Base-by-base conservation (phyloP, 257 asterid species). In the Solanum pennellii region DNA sequence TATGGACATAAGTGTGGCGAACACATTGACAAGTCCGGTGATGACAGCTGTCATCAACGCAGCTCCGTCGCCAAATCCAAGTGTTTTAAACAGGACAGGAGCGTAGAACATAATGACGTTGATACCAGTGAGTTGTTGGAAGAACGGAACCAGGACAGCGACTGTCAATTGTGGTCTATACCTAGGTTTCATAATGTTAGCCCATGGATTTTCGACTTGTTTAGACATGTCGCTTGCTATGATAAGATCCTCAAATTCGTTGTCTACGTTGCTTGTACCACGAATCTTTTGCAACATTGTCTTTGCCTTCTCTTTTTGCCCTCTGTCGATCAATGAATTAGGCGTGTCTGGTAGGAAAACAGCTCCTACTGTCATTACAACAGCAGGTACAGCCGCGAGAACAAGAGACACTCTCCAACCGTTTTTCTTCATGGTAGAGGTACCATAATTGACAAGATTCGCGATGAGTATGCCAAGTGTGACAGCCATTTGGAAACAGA, bases 331-430 rank as follows among this genome's bases (percentile, higher is more conserved):
- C 87, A 96, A 8, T 11, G 98, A 96, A 89, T 94, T 96, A 45
- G 98, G 98, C 3, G 98, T 94, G 79, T 96, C 98, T 0, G 98
- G 98, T 59, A 96, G 96, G 93, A 94, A 37, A 11, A 94, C 15
- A 0, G 98, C 94, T 2, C 98, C 98, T 29, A 93, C 16, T 3
- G 94, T 83, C 88, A 96, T 94, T 86, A 94, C 91, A 4, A 94
- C 75, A 15, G 96, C 98, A 0, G 98, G 98, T 49, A 94, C 96
- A 89, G 92, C 90, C 0, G 98, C 99, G 25, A 98, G 98, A 7
- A 98, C 98, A 49, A 96, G 83, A 56, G 98, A 94, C 72, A 94
- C 37, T 59, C 98, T 86, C 99, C 99, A 96, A 3, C 99, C 99
- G 90, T 91, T 90, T 47, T 84, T 82, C 86, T 94, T 95, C 69